phyloP scores from a whole-genome alignment of 352 stramenopile species.

The Halophytophthora polymorphica region DNA sequence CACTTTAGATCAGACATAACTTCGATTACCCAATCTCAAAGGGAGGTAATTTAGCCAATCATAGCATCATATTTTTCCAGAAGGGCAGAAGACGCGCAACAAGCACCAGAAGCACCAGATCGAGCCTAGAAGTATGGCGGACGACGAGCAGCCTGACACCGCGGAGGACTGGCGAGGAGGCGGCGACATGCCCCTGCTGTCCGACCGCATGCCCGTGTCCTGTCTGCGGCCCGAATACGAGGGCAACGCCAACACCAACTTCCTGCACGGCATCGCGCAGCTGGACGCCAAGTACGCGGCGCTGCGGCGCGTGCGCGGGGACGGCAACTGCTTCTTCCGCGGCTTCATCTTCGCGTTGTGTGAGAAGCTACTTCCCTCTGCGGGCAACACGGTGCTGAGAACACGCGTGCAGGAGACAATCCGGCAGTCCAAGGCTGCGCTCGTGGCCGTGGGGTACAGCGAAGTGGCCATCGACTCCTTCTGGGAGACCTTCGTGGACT shows the following conservation, averaged over 20 bases:
- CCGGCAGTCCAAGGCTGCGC: slow-evolving; percentile 60
- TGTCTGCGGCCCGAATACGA: slow-evolving; percentile 67
- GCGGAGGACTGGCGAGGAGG: slow-evolving; percentile 12
- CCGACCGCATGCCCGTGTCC: slow-evolving; percentile 52
- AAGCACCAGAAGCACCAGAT: not conserved
- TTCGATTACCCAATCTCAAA: no score
- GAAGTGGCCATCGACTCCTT: slow-evolving; percentile 92
- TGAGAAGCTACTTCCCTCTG: slow-evolving; percentile 54
- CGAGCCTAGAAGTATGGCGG: not conserved
- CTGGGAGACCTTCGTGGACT: slow-evolving; percentile 92
- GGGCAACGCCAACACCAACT: slow-evolving; percentile 70
- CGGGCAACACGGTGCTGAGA: slow-evolving; percentile 23
- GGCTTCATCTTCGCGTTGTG: slow-evolving; percentile 89
- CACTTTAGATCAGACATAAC: no score
- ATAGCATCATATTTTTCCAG: no score
- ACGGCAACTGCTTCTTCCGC: slow-evolving; percentile 93
- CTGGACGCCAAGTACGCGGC: slow-evolving; percentile 65
- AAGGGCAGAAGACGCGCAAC: no score
- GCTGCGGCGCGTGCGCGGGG: slow-evolving; percentile 81
- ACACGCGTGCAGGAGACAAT: slow-evolving; percentile 56
- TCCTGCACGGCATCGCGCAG: slow-evolving; percentile 65
- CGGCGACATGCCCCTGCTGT: slow-evolving; percentile 36
- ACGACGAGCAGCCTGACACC: not conserved
- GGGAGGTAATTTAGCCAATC: no score
- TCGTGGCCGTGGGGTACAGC: slow-evolving; percentile 87